phyloP scores from a whole-genome alignment of 176 grass and related monocot species.

The Aegilops speltoides region DNA sequence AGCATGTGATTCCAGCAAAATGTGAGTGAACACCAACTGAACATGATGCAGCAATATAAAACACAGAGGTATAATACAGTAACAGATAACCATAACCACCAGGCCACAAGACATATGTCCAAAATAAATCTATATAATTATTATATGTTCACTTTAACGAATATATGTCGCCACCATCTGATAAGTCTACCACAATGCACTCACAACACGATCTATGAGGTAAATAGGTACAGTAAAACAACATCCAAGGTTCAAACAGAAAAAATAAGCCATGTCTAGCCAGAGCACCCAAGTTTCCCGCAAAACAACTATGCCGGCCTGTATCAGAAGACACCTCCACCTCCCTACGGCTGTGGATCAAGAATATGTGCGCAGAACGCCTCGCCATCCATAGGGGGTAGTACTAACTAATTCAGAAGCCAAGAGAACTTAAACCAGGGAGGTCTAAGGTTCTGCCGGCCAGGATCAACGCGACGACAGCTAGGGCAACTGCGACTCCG shows the following conservation, averaged over 20 bases:
- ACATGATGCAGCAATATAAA: background rate
- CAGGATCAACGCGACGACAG: slow-evolving; percentile 54
- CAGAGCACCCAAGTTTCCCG: slow-evolving; percentile 18
- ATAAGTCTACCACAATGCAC: slow-evolving; percentile 39
- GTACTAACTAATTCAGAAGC: slow-evolving; percentile 17
- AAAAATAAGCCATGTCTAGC: slow-evolving; percentile 7
- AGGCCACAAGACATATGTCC: background rate
- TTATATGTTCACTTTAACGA: slow-evolving; percentile 48
- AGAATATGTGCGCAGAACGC: background rate
- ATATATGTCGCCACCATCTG: slow-evolving; percentile 46
- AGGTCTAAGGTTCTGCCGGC: slow-evolving; percentile 54
- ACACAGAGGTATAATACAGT: background rate
- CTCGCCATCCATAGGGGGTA: slow-evolving; percentile 3
- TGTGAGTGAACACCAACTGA: background rate
- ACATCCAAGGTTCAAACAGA: slow-evolving; percentile 23
- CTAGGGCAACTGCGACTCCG: slow-evolving; percentile 33
- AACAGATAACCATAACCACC: background rate
- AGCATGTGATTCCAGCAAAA: background rate
- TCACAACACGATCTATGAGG: slow-evolving; percentile 43
- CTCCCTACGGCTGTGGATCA: background rate
- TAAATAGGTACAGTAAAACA: slow-evolving; percentile 37
- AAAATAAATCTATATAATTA: slow-evolving; percentile 39
- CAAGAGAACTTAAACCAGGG: slow-evolving; percentile 37
- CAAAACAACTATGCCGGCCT: background rate
- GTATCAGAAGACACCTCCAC: slow-evolving; percentile 8